Percentiles rank a stretch among this genome's conserved stretches.
These are phyloP conservation scores for Saturnispora halmiae DNA, from an alignment of 805 yeast genomes.

Conservation along the genomic window DNA sequence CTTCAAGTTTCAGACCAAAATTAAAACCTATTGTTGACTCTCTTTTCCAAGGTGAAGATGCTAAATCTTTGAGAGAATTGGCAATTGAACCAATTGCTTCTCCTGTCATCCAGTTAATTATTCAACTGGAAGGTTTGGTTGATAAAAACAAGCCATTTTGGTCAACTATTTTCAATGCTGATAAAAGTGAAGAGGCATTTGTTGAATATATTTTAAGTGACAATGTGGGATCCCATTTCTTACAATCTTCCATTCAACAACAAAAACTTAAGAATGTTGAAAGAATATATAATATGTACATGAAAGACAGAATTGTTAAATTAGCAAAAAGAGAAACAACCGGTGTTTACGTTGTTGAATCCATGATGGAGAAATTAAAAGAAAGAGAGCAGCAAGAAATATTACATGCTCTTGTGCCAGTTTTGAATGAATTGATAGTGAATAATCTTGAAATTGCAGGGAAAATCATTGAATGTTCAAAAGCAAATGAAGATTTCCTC, in stretches of 20 bases:
- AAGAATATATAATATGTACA: constrained; percentile 60
- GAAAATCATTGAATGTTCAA: constrained; percentile 58
- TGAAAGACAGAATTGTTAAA: constrained; percentile 64
- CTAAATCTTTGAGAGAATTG: constrained; percentile 50
- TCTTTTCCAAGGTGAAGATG: constrained; percentile 32
- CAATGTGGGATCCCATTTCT: constrained; percentile 88
- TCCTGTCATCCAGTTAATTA: constrained; percentile 72
- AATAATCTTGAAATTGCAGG: constrained; percentile 65
- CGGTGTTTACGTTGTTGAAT: constrained; percentile 72
- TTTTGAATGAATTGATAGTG: constrained; percentile 49
- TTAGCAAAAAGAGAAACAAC: constrained; percentile 75
- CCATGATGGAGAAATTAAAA: constrained; percentile 55
- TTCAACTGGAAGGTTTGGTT: constrained; percentile 73
- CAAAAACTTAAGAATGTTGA: constrained; percentile 62
- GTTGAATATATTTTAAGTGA: constrained; percentile 78
- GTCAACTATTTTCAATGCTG: constrained; percentile 51
- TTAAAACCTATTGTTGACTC: constrained; percentile 40
- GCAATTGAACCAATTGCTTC: constrained; percentile 78
- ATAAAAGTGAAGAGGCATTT: constrained; percentile 63
- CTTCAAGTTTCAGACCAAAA: constrained; percentile 56
- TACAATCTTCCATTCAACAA: constrained; percentile 59
- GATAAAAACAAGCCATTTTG: constrained; percentile 66
- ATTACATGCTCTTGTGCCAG: constrained; percentile 57
- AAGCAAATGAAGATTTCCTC: constrained; percentile 45
- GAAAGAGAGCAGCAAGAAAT: constrained; percentile 54